These are phyloP conservation scores for Scenedesmus sp. DNA, from an alignment of 163 green algal species.

Conservation along the genomic window DNA sequence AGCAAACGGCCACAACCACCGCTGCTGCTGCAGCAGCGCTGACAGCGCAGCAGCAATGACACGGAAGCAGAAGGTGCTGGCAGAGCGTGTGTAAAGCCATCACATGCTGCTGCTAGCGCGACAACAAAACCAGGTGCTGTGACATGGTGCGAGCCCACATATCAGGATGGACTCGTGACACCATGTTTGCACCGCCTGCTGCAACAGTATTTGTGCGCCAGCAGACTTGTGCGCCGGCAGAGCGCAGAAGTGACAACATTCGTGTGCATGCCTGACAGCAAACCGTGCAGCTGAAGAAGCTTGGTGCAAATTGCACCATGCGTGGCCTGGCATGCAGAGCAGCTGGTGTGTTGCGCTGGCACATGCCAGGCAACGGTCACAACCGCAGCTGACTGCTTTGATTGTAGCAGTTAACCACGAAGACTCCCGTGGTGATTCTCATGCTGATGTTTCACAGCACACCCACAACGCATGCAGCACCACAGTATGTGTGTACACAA, in stretches of 20 bases:
- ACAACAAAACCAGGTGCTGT: conserved; percentile 4
- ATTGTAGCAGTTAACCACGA: not conserved
- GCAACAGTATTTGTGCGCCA: not conserved
- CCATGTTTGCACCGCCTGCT: not conserved
- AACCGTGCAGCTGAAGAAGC: not conserved
- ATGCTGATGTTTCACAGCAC: not conserved
- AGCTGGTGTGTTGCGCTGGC: not conserved
- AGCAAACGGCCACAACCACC: no score
- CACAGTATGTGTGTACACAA: not conserved
- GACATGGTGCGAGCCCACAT: no score
- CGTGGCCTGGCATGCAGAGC: not conserved
- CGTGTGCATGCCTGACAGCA: not conserved
- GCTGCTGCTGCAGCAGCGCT: not conserved
- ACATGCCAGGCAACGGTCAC: not conserved
- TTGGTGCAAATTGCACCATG: not conserved
- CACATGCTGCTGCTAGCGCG: not conserved
- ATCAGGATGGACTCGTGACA: not conserved
- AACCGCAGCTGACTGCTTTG: not conserved
- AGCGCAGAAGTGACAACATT: not conserved
- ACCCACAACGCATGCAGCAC: not conserved
- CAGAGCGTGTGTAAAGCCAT: not conserved
- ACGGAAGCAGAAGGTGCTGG: no score
- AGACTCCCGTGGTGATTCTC: not conserved
- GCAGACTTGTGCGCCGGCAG: no score
- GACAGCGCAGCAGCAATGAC: not conserved